Evolutionary conservation across 208 protist species (phyloP).

Genomic region (Acanthamoeba triangularis): DNA sequence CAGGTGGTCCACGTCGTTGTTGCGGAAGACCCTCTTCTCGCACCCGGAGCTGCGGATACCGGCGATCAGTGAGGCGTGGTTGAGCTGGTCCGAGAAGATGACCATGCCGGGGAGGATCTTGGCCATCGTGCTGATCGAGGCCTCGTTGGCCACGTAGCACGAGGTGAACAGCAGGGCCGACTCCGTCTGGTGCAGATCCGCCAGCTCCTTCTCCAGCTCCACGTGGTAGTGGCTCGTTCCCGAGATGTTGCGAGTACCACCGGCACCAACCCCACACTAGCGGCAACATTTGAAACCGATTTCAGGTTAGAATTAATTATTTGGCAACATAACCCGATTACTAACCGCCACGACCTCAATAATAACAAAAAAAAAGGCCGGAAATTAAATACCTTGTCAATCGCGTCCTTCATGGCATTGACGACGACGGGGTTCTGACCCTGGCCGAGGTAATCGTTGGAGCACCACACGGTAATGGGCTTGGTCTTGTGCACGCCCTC

Average conservation of each 20-base stretch:
- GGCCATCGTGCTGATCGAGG: conserved; percentile 92
- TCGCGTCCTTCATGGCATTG: conserved; percentile 86
- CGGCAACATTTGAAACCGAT: background rate
- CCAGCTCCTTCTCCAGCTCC: conserved; percentile 95
- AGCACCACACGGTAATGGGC: conserved; percentile 93
- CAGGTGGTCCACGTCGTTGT: conserved; percentile 96
- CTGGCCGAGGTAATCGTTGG: conserved; percentile 95
- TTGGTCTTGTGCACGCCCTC: conserved; percentile 67
- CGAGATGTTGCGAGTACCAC: conserved; percentile 94
- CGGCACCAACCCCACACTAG: conserved; percentile 91
- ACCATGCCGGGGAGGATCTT: conserved; percentile 88
- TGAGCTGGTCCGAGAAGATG: conserved; percentile 96
- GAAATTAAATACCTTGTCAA: conserved; percentile 76
- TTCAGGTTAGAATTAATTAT: background rate
- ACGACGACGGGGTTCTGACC: conserved; percentile 91
- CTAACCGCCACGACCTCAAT: background rate
- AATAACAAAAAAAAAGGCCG: background rate
- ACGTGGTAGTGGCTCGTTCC: conserved; percentile 91
- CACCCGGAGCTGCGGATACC: conserved; percentile 95
- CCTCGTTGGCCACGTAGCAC: conserved; percentile 97
- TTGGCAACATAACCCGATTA: background rate
- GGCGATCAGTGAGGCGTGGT: conserved; percentile 98
- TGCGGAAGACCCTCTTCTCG: conserved; percentile 95
- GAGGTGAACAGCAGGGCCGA: conserved; percentile 96
- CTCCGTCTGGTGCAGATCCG: conserved; percentile 96